Conservation (phyloP, 1,284 basidiomycete species). For the Grifola frondosa region DNA sequence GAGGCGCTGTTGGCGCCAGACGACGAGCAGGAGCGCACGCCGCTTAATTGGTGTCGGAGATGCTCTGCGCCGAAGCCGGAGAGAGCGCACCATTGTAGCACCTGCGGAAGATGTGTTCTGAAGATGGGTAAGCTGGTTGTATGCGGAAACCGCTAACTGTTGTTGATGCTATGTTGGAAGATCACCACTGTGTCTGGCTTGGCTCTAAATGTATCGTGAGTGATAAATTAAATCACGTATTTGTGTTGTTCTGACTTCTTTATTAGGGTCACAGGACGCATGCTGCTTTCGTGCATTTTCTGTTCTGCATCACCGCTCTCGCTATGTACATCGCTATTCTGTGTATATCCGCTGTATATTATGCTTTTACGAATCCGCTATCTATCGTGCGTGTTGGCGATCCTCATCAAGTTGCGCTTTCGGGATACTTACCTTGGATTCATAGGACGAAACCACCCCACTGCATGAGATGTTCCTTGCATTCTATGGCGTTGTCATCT, state of each 20-base stretch:
- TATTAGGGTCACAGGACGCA: conserved; percentile 80
- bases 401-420: conserved; percentile 5
- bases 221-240: conserved; percentile 17
- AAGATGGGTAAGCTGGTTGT: conserved; percentile 70
- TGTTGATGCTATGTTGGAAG: conserved; percentile 39
- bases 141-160: not conserved
- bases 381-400: conserved; percentile 48
- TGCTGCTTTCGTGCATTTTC: conserved; percentile 83
- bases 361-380: conserved; percentile 65
- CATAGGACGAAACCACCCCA: conserved; percentile 63
- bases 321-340: conserved; percentile 61
- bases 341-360: conserved; percentile 57
- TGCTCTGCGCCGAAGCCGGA: conserved; percentile 83
- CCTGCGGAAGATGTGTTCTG: conserved; percentile 75
- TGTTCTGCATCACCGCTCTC: conserved; percentile 66
- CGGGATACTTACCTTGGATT: not conserved
- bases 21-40: conserved; percentile 48
- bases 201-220: conserved; percentile 76
- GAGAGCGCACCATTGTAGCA: conserved; percentile 66
- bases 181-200: conserved; percentile 91
- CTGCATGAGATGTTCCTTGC: conserved; percentile 70
- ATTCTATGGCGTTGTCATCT: conserved; percentile 61
- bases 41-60: conserved; percentile 71
- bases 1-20: conserved; percentile 57
- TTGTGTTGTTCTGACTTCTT: conserved; percentile 4